These are phyloP conservation scores for Epichloe gansuensis DNA, from an alignment of 2,329 filamentous ascomycete genomes.

Conservation along the genomic window DNA sequence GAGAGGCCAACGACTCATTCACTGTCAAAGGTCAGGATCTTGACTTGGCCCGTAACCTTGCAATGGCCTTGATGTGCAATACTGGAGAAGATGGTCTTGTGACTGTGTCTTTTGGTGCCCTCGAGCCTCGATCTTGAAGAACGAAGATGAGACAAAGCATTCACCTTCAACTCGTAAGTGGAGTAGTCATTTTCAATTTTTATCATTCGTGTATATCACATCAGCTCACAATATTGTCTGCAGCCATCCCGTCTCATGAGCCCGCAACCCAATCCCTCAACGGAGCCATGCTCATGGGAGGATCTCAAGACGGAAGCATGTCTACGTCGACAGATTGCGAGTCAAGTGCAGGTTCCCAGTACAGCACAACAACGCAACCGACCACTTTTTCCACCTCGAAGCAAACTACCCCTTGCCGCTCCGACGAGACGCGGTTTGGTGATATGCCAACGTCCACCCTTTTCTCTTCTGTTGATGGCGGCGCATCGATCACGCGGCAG, in stretches of 20 bases:
- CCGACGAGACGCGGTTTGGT: background rate
- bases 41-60: slow-evolving; percentile 12
- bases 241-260: background rate
- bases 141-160: background rate
- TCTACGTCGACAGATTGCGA: background rate
- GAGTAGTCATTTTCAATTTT: background rate
- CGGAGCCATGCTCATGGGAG: background rate
- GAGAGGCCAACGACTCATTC: background rate
- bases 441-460: background rate
- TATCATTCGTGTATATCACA: background rate
- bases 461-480: background rate
- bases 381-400: background rate
- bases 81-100: slow-evolving; percentile 21
- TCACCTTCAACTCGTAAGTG: background rate
- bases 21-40: slow-evolving; percentile 3
- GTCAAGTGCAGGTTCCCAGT: background rate
- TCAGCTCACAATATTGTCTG: background rate
- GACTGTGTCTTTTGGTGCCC: slow-evolving; percentile 14
- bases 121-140: slow-evolving; percentile 3
- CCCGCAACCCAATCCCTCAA: background rate
- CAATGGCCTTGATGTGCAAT: slow-evolving; percentile 16
- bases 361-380: background rate
- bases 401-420: background rate
- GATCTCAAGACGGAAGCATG: background rate
- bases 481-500: background rate